These are phyloP conservation scores for Carex arenaria DNA, from an alignment of 202 grass and related monocot species.

Conservation along the genomic window DNA sequence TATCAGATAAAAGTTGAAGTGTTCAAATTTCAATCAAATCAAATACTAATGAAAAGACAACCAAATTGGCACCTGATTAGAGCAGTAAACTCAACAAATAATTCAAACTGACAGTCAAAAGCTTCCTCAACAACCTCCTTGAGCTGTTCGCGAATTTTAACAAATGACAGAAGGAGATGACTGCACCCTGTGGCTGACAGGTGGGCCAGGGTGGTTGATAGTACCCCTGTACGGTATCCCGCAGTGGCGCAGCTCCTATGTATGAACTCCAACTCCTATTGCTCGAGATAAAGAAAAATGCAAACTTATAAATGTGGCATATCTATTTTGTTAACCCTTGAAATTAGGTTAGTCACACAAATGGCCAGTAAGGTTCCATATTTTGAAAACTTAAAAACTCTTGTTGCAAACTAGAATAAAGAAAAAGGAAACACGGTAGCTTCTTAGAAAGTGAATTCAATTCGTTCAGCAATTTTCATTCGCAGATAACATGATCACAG, in stretches of 20 bases:
- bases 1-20: not conserved
- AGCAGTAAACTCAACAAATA: constrained; percentile 89
- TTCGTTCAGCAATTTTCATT: no score
- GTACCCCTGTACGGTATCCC: constrained; percentile 67
- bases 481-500: not conserved
- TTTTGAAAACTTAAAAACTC: not conserved
- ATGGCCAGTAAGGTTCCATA: not conserved
- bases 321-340: not conserved
- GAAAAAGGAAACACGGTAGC: no score
- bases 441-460: no score
- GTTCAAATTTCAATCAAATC: not conserved
- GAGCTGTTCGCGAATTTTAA: constrained; percentile 57
- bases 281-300: not conserved
- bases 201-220: constrained; percentile 77
- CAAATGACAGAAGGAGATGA: constrained; percentile 73
- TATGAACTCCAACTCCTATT: constrained; percentile 85
- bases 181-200: constrained; percentile 60
- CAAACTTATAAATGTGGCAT: not conserved
- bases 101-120: constrained; percentile 71
- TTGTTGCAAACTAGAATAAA: not conserved
- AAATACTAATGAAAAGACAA: not conserved
- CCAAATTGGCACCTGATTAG: constrained; percentile 58
- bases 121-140: constrained; percentile 65
- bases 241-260: constrained; percentile 63
- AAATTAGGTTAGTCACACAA: not conserved